Evolutionary conservation across 2,329 filamentous ascomycete species (phyloP).

Genomic region (Raffaelea albimanens): DNA sequence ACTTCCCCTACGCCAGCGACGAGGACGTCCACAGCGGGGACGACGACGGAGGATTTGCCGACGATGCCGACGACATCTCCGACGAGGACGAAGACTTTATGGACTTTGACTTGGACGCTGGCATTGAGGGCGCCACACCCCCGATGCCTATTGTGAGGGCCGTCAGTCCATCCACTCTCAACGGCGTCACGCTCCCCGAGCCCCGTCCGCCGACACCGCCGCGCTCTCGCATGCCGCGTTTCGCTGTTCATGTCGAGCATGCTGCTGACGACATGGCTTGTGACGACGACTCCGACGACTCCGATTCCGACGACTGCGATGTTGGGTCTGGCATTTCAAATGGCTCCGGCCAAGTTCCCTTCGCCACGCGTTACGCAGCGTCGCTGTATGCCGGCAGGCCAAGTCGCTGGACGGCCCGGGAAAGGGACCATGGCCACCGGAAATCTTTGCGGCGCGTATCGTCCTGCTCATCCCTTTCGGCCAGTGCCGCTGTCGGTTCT

Average conservation of each 20-base stretch:
- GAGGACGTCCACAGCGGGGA: slow-evolving; percentile 23
- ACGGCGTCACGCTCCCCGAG: slow-evolving; percentile 31
- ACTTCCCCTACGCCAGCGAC: slow-evolving; percentile 26
- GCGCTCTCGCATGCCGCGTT: slow-evolving; percentile 12
- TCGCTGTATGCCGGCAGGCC: slow-evolving; percentile 20
- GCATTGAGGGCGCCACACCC: slow-evolving; percentile 41
- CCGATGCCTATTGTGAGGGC: slow-evolving; percentile 39
- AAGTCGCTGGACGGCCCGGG: slow-evolving; percentile 7
- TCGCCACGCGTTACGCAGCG: slow-evolving; percentile 32
- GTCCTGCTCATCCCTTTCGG: background rate
- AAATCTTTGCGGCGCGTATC: too few species aligned
- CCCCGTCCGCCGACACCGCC: slow-evolving; percentile 30
- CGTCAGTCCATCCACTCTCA: slow-evolving; percentile 47
- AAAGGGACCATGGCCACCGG: background rate
- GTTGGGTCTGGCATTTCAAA: slow-evolving; percentile 1
- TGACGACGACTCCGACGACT: slow-evolving; percentile 35
- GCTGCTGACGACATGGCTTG: slow-evolving; percentile 19
- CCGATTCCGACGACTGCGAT: slow-evolving; percentile 32
- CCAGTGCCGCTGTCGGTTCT: background rate
- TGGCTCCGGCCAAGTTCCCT: slow-evolving; percentile 16
- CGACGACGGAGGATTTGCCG: slow-evolving; percentile 28
- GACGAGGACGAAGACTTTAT: slow-evolving; percentile 31
- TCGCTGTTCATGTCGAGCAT: background rate
- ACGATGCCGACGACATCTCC: slow-evolving; percentile 22
- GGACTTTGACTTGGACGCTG: slow-evolving; percentile 45